Conservation (phyloP, 345 rosid species). For the Brassica juncea region DNA sequence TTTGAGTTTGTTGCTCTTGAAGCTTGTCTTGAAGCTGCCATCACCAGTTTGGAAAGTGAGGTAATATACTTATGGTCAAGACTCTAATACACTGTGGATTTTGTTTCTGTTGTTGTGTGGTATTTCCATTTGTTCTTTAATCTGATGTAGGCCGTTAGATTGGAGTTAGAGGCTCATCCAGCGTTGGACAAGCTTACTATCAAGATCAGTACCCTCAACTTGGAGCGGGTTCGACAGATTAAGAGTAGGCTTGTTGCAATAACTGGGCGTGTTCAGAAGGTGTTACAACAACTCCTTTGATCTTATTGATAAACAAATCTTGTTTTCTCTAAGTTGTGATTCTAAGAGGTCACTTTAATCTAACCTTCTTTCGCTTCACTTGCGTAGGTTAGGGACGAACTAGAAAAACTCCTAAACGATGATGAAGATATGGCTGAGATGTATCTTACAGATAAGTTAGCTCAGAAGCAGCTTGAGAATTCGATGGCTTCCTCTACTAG, state of each 20-base stretch:
- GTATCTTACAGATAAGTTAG: conserved; percentile 81
- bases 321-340: background rate
- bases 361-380: background rate
- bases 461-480: conserved; percentile 61
- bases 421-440: conserved; percentile 96
- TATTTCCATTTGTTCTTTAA: background rate
- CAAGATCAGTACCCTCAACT: conserved; percentile 66
- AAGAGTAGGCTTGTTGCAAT: conserved; percentile 70
- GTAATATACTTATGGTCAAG: conserved; percentile 35
- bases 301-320: background rate
- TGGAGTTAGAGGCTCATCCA: conserved; percentile 77
- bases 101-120: background rate
- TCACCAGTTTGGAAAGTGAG: conserved; percentile 67
- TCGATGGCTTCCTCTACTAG: conserved; percentile 60
- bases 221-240: conserved; percentile 69
- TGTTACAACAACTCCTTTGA: background rate
- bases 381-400: conserved; percentile 63
- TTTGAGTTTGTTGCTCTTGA: conserved; percentile 75
- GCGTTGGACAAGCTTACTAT: conserved; percentile 74
- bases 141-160: conserved; percentile 47
- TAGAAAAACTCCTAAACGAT: conserved; percentile 85
- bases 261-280: conserved; percentile 78
- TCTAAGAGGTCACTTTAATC: background rate
- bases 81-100: background rate
- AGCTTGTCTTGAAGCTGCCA: conserved; percentile 77